Evolutionary conservation across 805 yeast species (phyloP).

Genomic region (Sugiyamaella lignohabitans): DNA sequence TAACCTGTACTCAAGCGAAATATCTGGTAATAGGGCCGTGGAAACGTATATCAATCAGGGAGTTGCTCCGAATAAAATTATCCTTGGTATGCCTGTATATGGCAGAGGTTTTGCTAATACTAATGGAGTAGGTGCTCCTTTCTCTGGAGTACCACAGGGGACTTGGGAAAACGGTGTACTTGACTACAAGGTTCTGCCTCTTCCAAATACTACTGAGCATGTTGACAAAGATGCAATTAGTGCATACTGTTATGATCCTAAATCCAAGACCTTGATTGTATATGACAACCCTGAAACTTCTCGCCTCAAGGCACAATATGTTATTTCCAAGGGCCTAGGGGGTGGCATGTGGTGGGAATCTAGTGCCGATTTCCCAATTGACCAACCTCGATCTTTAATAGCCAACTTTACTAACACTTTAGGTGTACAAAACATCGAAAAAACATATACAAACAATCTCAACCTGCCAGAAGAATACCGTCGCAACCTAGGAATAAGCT

Average conservation of each 20-base stretch:
- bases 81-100: slow-evolving; percentile 83
- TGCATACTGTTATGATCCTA: slow-evolving; percentile 44
- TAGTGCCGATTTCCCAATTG: slow-evolving; percentile 51
- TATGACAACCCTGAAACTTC: slow-evolving; percentile 62
- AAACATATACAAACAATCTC: background rate
- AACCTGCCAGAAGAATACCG: background rate
- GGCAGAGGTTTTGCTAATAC: slow-evolving; percentile 53
- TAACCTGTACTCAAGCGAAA: slow-evolving; percentile 47
- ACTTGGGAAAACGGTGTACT: slow-evolving; percentile 46
- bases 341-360: slow-evolving; percentile 98
- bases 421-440: slow-evolving; percentile 10
- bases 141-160: slow-evolving; percentile 38
- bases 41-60: slow-evolving; percentile 38
- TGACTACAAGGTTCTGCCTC: slow-evolving; percentile 52
- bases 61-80: slow-evolving; percentile 45
- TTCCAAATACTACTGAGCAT: slow-evolving; percentile 37
- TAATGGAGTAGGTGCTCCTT: slow-evolving; percentile 38
- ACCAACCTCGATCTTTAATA: slow-evolving; percentile 21
- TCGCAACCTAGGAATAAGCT: background rate
- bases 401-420: slow-evolving; percentile 15
- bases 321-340: slow-evolving; percentile 44
- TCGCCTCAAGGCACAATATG: slow-evolving; percentile 53
- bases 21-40: slow-evolving; percentile 47
- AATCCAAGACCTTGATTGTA: slow-evolving; percentile 38
- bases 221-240: slow-evolving; percentile 51